Evolutionary conservation across 2,329 filamentous ascomycete genomes (phyloP).

Genomic region (Penicillium sp.): DNA sequence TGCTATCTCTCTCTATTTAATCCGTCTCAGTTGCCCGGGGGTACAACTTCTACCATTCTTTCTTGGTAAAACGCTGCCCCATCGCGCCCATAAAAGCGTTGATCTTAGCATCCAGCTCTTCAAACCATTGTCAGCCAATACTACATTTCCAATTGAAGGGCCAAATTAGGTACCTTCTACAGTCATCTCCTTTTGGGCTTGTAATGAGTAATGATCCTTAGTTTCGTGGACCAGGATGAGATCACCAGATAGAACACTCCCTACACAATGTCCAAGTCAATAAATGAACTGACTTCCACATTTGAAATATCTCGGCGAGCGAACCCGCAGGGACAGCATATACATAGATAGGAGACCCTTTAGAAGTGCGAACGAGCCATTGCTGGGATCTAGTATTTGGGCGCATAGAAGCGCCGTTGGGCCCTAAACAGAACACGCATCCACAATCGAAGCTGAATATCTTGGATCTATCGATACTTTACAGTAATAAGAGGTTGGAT

Average conservation of each 20-base stretch:
- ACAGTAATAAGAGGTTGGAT: neutral
- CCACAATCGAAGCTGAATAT: neutral
- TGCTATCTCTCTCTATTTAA: neutral
- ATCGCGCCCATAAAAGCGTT: neutral
- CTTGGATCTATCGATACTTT: neutral
- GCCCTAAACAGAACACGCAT: neutral
- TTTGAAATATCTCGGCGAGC: too few relatives aligned
- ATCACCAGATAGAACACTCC: neutral
- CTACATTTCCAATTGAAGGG: neutral
- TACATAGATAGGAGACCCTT: neutral
- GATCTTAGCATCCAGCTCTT: neutral
- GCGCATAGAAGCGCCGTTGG: slow-evolving; percentile 2
- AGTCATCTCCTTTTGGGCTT: neutral
- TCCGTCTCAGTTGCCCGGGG: neutral
- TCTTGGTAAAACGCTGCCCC: neutral
- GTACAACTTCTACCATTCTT: neutral
- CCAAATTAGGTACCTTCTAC: neutral
- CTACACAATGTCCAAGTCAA: neutral
- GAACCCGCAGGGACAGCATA: neutral
- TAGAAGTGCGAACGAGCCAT: neutral
- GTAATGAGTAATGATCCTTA: neutral
- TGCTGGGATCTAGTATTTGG: neutral
- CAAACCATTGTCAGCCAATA: neutral
- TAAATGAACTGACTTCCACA: neutral
- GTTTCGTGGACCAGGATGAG: neutral